Evolutionary conservation across 2,329 filamentous ascomycete species (phyloP).

Genomic region (Fusarium sterilihyphosum): DNA sequence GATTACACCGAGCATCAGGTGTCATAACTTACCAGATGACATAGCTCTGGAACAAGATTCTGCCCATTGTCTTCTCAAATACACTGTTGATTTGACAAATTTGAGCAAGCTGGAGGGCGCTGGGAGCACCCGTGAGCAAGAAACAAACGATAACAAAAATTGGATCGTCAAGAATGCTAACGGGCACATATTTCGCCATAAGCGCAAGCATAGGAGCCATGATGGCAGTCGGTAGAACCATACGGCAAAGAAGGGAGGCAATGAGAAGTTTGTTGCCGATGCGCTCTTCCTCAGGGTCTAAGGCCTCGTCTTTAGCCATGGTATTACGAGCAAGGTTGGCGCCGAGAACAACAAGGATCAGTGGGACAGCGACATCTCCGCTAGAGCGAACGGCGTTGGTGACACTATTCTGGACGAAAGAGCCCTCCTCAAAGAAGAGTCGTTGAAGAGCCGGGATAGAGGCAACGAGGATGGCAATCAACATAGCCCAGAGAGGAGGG

Average conservation of each 20-base stretch:
- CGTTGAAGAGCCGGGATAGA: constrained; percentile 84
- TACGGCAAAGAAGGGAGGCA: constrained; percentile 86
- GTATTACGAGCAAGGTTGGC: constrained; percentile 96
- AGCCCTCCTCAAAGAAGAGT: constrained; percentile 88
- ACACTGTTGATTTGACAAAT: constrained; percentile 99
- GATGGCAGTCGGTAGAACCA: constrained; percentile 89
- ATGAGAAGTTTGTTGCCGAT: constrained; percentile 82
- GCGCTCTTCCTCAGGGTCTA: constrained; percentile 75
- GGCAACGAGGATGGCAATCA: constrained; percentile 88
- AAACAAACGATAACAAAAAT: constrained; percentile 99
- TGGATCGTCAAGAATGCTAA: constrained; percentile 95
- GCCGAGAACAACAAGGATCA: constrained; percentile 94
- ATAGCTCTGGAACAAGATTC: constrained; percentile 88
- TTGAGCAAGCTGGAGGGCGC: constrained; percentile 92
- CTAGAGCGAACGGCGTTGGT: constrained; percentile 87
- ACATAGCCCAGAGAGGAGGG: constrained; percentile 96
- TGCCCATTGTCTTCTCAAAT: constrained; percentile 94
- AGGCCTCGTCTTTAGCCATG: constrained; percentile 70
- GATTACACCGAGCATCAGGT: constrained; percentile 19
- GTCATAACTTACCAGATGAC: constrained; percentile 79
- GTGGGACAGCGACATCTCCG: constrained; percentile 89
- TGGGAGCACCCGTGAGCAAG: constrained; percentile 91
- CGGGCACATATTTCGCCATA: constrained; percentile 86
- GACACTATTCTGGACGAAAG: constrained; percentile 92
- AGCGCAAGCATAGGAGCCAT: constrained; percentile 92